Base-by-base conservation (phyloP, 2,329 filamentous ascomycete species). In the Diaporthe caulivora region DNA sequence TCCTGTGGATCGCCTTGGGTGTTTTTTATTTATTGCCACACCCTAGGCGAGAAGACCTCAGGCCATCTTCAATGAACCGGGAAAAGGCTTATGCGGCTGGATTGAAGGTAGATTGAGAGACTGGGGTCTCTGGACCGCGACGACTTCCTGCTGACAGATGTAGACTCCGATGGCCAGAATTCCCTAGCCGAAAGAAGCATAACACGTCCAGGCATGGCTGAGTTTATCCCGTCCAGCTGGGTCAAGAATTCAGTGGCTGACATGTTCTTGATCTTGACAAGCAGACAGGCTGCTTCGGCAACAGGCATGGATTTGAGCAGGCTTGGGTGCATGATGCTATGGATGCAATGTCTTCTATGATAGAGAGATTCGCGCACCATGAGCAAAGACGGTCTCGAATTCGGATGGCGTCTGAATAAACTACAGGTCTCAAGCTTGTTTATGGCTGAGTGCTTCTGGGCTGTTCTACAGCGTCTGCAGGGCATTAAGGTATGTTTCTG, bases 21-120 rank as follows among this genome's bases (percentile, higher is more conserved):
- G 29, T n/a, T 15, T 18, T 65, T 65, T 37, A 34, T 65, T 65
- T 65, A 65, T 65, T 37, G 26, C 21, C n/a, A 65, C 62, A 65
- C 62, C 62, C 29, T 37, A 51, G 62, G 47, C 37, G 29, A 65
- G 21, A 13, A 51, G 47, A 37, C 37, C 13, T 26, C 29, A 24
- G 44, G 31, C 3, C 44, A 34, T 51, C 13, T 65, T 51, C 51
- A 24, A 65, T 51, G n/a, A 51, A n/a, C 15, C 29, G 62, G 62
- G 15, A 7, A n/a, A 65, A 24, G 31, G 13, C 21, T 51, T 51
- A 15, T 37, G 62, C 44, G 62, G 44, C 44, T 65, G 18, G 44
- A 26, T 65, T 29, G 15, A 24, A 24, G 11, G 34, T 64, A 42
- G 26, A 24, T 34, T 21, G 42, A 49, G 42, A 29, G 8, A n/a